phyloP scores from a whole-genome alignment of 1,284 basidiomycete species.

The Trametes versicolor region DNA sequence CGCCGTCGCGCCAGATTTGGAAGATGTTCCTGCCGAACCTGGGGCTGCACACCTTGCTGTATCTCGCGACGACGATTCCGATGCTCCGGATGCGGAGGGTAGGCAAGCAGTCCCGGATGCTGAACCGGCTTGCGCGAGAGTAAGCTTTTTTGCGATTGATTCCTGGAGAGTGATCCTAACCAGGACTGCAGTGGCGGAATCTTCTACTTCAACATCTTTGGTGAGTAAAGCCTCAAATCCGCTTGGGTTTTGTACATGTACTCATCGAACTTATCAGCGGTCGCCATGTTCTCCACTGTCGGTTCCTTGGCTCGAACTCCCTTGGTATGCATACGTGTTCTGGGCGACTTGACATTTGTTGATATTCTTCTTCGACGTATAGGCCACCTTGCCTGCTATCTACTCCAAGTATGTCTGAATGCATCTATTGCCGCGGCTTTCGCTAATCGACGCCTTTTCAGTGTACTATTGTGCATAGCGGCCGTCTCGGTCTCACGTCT shows the following conservation, averaged over 20 bases:
- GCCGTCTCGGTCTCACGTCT: conserved; percentile 44
- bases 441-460: conserved; percentile 10
- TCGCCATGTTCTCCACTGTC: conserved; percentile 33
- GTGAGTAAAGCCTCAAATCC: conserved; percentile 23
- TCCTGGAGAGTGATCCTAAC: not conserved
- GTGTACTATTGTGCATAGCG: conserved; percentile 37
- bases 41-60: conserved; percentile 38
- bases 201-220: conserved; percentile 38
- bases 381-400: conserved; percentile 39
- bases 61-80: conserved; percentile 36
- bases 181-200: conserved; percentile 35
- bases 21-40: conserved; percentile 37
- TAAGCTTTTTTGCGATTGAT: conserved; percentile 23
- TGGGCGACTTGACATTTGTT: not conserved
- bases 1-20: conserved; percentile 35
- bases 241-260: not conserved
- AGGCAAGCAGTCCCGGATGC: conserved; percentile 29
- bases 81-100: conserved; percentile 26
- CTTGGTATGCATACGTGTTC: conserved; percentile 14
- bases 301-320: conserved; percentile 28
- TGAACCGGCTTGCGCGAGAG: conserved; percentile 40
- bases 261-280: conserved; percentile 14
- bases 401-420: conserved; percentile 37
- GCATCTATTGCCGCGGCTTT: no score
- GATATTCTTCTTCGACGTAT: not conserved